Conservation (phyloP, 805 yeast genomes). For the Nakazawaea pomicola region DNA sequence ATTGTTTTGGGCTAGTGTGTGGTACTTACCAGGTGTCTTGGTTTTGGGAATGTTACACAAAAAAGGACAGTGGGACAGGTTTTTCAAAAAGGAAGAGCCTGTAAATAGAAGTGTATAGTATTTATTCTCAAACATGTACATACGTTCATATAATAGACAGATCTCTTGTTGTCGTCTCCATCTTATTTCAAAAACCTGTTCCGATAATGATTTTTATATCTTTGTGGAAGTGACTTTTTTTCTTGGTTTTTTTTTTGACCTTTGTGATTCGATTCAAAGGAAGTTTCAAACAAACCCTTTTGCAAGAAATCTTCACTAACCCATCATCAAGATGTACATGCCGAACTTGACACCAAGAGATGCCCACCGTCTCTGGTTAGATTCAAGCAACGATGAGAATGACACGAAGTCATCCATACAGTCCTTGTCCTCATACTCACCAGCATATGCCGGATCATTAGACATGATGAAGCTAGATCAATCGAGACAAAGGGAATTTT, state of each 20-base stretch:
- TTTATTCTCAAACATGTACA: not conserved
- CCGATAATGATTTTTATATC: no score
- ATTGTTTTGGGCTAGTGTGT: conserved; percentile 89
- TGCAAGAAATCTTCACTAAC: no score
- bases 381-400: conserved; percentile 14
- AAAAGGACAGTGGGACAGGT: conserved; percentile 90
- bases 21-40: conserved; percentile 88
- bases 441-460: conserved; percentile 36
- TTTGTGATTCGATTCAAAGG: no score
- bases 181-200: no score
- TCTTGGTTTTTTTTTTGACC: no score
- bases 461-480: conserved; percentile 14
- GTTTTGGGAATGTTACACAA: conserved; percentile 93
- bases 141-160: not conserved
- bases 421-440: conserved; percentile 49
- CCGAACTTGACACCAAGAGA: conserved; percentile 43
- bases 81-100: not conserved
- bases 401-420: conserved; percentile 26
- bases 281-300: no score
- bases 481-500: conserved; percentile 18
- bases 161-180: no score
- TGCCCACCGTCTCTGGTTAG: conserved; percentile 39
- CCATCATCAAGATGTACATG: conserved; percentile 35
- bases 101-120: conserved; percentile 2
- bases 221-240: no score